Evolutionary conservation across 768 basidiomycete genomes (phyloP).

Genomic region (Sporobolomyces pararoseus): DNA sequence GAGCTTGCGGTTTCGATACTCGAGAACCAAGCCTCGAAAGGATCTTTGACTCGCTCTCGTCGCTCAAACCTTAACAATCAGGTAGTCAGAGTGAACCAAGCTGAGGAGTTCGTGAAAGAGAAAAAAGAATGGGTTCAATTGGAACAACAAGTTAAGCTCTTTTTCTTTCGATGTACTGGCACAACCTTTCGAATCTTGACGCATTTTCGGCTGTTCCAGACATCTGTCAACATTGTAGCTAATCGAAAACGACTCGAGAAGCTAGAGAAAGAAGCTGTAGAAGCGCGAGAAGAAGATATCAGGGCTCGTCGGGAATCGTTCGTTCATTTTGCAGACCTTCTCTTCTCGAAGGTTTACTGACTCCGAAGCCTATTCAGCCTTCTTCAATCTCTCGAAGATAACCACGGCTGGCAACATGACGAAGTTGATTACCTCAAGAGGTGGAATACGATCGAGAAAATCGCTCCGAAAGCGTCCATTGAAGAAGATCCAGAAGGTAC

Average conservation of each 20-base stretch:
- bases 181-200: background rate
- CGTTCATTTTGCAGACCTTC: no score
- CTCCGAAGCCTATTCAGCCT: no score
- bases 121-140: background rate
- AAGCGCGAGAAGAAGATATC: no score
- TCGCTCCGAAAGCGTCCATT: background rate
- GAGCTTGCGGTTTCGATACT: background rate
- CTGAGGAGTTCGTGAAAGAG: background rate
- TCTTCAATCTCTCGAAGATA: no score
- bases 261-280: no score
- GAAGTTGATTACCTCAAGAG: conserved; percentile 68
- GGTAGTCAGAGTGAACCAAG: background rate
- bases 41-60: background rate
- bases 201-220: background rate
- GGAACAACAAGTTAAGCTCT: background rate
- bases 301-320: no score
- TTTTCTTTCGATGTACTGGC: background rate
- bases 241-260: no score
- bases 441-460: conserved; percentile 56
- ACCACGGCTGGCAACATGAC: conserved; percentile 60
- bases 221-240: no score
- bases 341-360: no score
- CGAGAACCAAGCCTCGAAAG: background rate
- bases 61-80: background rate
- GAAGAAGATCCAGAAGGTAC: background rate